Evolutionary conservation across 2,329 filamentous ascomycete species (phyloP), one percentile per base, ranked within the genome.

Genomic region (Colletotrichum horii): DNA sequence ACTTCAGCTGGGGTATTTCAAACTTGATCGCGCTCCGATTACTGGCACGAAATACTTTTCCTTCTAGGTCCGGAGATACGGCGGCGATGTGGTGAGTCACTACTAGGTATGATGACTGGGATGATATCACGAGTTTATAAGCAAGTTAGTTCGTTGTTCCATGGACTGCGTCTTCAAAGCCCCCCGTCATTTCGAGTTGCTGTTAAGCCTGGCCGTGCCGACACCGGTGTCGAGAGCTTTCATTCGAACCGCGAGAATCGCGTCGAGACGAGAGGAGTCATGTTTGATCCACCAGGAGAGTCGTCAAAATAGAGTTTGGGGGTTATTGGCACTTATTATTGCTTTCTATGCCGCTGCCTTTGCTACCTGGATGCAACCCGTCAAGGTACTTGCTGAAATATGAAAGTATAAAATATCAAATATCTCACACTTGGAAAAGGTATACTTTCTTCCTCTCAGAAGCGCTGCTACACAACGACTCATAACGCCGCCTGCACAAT

Each of bases 1-100:
- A 60, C 67, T 81, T 56, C 80, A 81, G 77, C 81, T 80, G 8
- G 82, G 82, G 4, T 79, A 80, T 58, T 83, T 83, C 67, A 82
- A 82, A 78, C 75, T 82, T 14, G 74, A 79, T 11, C 68, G 70
- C 5, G 76, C 73, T 7, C 77, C 78, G 4, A 36, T 78, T 9
- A 60, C 61, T 9, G 71, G 64, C 15, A 36, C 77, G 7, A 38
- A 26, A 1, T 74, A 74, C 36, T 79, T 79, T 48, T 69, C 66
- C 6, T 36, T 36, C 15, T 36, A 36, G 34, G 34, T 36, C 34
- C 16, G 34, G 34, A 6, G 15, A 36, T 36, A n/a, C 3, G 6
- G 15, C 14, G 34, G 15, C 34, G 15, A 36, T 16, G 16, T 36
- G 15, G 34, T 14, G 34, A 36, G 34, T 1, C 34, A 16, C 3